Percentiles rank a stretch among this genome's conserved stretches.
These are phyloP conservation scores for Botrytis tulipae DNA, from an alignment of 2,329 filamentous ascomycete species.

Conservation along the genomic window DNA sequence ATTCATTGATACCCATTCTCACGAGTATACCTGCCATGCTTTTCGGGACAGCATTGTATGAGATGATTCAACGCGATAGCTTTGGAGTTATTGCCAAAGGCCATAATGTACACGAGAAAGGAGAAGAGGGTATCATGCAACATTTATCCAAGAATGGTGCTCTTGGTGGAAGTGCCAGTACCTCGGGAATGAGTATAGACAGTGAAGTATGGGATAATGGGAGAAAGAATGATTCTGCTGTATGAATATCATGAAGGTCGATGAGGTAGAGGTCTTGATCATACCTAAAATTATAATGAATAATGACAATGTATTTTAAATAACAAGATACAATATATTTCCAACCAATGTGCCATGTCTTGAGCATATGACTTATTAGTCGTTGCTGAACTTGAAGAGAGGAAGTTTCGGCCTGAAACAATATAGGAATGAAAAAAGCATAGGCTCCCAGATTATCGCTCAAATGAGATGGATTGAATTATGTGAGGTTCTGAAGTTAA, in stretches of 20 bases:
- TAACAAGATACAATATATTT: background rate
- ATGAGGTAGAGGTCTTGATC: background rate
- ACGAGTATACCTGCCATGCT: slow-evolving; percentile 58
- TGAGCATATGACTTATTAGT: background rate
- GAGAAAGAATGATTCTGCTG: slow-evolving; percentile 14
- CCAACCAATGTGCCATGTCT: background rate
- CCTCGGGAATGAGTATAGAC: background rate
- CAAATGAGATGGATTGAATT: background rate
- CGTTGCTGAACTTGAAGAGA: background rate
- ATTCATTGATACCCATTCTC: slow-evolving; percentile 53
- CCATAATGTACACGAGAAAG: slow-evolving; percentile 49
- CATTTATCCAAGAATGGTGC: slow-evolving; percentile 43
- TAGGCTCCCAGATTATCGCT: background rate
- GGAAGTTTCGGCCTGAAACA: background rate
- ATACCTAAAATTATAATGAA: background rate
- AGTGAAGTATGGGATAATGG: slow-evolving; percentile 8
- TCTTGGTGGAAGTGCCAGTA: slow-evolving; percentile 26
- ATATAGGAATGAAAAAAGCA: background rate
- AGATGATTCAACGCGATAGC: slow-evolving; percentile 53
- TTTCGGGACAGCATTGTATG: slow-evolving; percentile 54
- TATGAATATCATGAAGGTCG: background rate
- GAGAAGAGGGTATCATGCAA: slow-evolving; percentile 49
- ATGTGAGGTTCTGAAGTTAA: background rate
- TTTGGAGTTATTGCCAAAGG: slow-evolving; percentile 49
- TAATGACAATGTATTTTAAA: slow-evolving; percentile 4